Evolutionary conservation across 2,329 filamentous ascomycete genomes (phyloP).

Genomic region (Fusarium pseudoanthophilum): DNA sequence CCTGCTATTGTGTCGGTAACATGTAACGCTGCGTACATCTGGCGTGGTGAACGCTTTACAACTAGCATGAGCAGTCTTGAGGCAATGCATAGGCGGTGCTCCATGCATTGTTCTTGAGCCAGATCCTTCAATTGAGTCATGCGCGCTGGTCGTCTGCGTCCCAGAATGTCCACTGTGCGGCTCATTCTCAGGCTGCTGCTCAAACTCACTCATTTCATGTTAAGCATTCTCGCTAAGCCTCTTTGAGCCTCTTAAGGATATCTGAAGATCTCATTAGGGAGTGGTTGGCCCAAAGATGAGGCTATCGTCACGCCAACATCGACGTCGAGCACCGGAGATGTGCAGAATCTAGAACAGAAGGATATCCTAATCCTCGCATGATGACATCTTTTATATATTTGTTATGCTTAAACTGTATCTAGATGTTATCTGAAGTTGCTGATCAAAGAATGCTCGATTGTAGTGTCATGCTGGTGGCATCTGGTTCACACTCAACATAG

Average conservation of each 20-base stretch:
- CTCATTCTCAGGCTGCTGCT: neutral
- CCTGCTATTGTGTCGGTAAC: fast-evolving
- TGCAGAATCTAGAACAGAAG: fast-evolving
- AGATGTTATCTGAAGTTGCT: neutral
- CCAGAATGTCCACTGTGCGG: neutral
- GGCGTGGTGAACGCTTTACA: neutral
- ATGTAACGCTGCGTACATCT: neutral
- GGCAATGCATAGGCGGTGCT: too few relatives aligned
- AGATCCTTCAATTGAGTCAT: neutral
- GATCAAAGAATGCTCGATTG: neutral
- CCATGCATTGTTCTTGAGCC: fast-evolving
- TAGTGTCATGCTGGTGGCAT: too few relatives aligned
- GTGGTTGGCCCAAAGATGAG: neutral
- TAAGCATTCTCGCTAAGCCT: fast-evolving
- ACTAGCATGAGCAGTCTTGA: fast-evolving
- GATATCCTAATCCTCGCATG: neutral
- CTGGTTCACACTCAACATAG: neutral
- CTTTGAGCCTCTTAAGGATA: fast-evolving
- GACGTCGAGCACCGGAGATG: neutral
- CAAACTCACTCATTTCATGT: fast-evolving
- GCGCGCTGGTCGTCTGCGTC: neutral
- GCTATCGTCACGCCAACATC: neutral
- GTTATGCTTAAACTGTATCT: fast-evolving
- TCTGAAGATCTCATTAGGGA: fast-evolving
- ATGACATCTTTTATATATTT: fast-evolving